Evolutionary conservation across 306 rosid genomes (phyloP).

Genomic region (Benincasa hispida): DNA sequence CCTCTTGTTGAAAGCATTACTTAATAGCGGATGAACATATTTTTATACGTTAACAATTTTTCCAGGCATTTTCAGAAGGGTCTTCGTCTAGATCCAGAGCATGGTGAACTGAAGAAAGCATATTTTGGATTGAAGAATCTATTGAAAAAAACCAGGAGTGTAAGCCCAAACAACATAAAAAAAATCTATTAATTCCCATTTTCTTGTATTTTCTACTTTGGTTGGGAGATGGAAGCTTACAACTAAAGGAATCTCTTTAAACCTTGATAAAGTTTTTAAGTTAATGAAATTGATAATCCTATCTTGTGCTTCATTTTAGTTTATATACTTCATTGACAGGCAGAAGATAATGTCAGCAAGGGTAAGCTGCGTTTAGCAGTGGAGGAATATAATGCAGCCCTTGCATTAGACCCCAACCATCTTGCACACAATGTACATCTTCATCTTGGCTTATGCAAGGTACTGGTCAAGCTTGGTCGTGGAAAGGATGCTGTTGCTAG

Average conservation of each 20-base stretch:
- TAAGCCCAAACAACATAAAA: conserved; percentile 20
- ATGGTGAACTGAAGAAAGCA: conserved; percentile 77
- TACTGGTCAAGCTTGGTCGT: conserved; percentile 76
- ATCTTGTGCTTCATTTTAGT: conserved; percentile 10
- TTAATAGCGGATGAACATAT: background rate
- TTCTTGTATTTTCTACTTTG: background rate
- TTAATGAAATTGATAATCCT: background rate
- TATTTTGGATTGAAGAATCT: conserved; percentile 90
- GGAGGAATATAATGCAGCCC: conserved; percentile 73
- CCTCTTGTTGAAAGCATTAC: background rate
- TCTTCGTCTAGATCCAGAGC: conserved; percentile 97
- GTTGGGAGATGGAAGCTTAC: background rate
- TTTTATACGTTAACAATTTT: conserved; percentile 1
- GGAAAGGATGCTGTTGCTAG: conserved; percentile 91
- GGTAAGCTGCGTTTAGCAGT: conserved; percentile 86
- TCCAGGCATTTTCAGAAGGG: conserved; percentile 97
- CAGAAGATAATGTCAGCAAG: conserved; percentile 79
- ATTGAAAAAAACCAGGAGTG: conserved; percentile 83
- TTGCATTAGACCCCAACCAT: conserved; percentile 78
- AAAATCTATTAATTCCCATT: background rate
- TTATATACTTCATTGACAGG: conserved; percentile 32
- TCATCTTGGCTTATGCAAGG: conserved; percentile 88
- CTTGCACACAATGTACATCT: conserved; percentile 81
- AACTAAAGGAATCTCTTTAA: background rate
- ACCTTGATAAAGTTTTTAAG: background rate